Evolutionary conservation across 495 filamentous ascomycete species (phyloP).

Genomic region (Trichocladium antarcticum): DNA sequence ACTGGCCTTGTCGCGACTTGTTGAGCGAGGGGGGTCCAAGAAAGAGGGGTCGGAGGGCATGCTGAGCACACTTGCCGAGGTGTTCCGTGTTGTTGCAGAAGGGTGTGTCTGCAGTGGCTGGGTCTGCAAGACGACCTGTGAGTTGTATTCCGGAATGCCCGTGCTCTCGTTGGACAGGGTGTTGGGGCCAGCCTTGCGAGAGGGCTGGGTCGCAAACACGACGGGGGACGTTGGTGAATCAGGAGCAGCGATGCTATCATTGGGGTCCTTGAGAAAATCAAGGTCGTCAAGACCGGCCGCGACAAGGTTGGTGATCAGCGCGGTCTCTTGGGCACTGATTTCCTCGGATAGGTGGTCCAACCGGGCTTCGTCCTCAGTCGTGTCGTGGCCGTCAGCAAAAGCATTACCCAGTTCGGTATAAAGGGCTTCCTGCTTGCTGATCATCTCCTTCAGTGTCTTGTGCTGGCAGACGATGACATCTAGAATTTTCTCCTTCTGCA

Average conservation of each 20-base stretch:
- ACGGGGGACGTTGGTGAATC: slow-evolving; percentile 14
- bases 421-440: slow-evolving; percentile 24
- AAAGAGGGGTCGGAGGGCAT: not conserved
- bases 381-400: slow-evolving; percentile 31
- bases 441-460: slow-evolving; percentile 22
- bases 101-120: slow-evolving; percentile 25
- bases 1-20: not conserved
- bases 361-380: slow-evolving; percentile 27
- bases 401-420: slow-evolving; percentile 28
- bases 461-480: slow-evolving; percentile 22
- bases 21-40: not conserved
- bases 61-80: not conserved
- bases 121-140: slow-evolving; percentile 41
- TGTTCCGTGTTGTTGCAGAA: not conserved
- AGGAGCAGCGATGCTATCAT: slow-evolving; percentile 14
- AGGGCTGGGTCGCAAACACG: slow-evolving; percentile 18
- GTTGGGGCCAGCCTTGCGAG: not conserved
- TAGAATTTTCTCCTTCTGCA: slow-evolving; percentile 26
- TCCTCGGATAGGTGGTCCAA: slow-evolving; percentile 26
- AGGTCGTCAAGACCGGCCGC: slow-evolving; percentile 31
- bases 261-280: slow-evolving; percentile 22
- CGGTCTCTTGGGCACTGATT: slow-evolving; percentile 22
- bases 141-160: slow-evolving; percentile 26
- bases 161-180: slow-evolving; percentile 18
- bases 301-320: slow-evolving; percentile 21